Evolutionary conservation across 371 early-diverging fungal species (phyloP).

Genomic region (Basidiobolus meristosporus): DNA sequence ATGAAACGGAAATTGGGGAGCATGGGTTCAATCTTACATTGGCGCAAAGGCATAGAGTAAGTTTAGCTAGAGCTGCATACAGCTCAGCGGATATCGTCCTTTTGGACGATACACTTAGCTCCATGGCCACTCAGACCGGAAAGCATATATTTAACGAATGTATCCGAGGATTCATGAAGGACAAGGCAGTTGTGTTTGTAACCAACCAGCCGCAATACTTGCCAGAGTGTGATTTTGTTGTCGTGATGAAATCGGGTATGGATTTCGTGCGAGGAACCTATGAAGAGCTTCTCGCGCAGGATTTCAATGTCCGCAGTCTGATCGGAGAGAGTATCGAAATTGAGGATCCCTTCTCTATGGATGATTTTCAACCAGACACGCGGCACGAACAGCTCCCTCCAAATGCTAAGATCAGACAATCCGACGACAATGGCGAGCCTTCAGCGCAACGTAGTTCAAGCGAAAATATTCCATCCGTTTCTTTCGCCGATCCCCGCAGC

Average conservation of each 20-base stretch:
- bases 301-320: slow-evolving; percentile 15
- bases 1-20: slow-evolving; percentile 70
- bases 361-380: slow-evolving; percentile 10
- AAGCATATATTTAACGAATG: slow-evolving; percentile 40
- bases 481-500: not conserved
- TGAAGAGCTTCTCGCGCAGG: slow-evolving; percentile 31
- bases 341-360: slow-evolving; percentile 18
- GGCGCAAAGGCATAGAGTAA: slow-evolving; percentile 44
- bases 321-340: slow-evolving; percentile 24
- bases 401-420: no score
- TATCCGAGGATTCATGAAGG: slow-evolving; percentile 22
- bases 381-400: not conserved
- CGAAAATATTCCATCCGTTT: not conserved
- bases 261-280: slow-evolving; percentile 46
- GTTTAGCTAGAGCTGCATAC: slow-evolving; percentile 53
- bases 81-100: slow-evolving; percentile 31
- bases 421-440: no score
- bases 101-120: slow-evolving; percentile 44
- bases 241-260: slow-evolving; percentile 42
- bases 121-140: slow-evolving; percentile 22
- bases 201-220: slow-evolving; percentile 42
- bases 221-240: slow-evolving; percentile 29
- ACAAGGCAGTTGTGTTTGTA: slow-evolving; percentile 35
- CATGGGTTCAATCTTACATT: slow-evolving; percentile 60
- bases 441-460: no score